Evolutionary conservation across 768 basidiomycete species (phyloP), one percentile per base, ranked within the genome.

Genomic region (Auricularia sp.): DNA sequence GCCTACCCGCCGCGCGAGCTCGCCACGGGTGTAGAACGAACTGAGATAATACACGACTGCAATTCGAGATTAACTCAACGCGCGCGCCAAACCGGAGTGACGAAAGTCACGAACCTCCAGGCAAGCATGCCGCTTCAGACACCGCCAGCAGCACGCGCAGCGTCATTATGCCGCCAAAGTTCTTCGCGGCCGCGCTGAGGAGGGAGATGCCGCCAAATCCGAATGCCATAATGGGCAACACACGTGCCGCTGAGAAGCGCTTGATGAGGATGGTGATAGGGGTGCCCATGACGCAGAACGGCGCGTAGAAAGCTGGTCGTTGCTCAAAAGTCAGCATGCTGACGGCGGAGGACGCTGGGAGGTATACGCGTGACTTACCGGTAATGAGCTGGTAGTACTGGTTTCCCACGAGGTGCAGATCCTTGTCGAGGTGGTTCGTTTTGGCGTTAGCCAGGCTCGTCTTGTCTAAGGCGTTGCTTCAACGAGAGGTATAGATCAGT

Each of bases 391-490:
- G 66, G 71, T 81, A 82, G 65, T 82, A 82, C 77, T 81, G 80
- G 68, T 82, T 80, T 37, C 81, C 82, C 0, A 70, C 75, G 5
- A 82, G 67, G 44, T 64, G 54, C 29, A 68, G 65, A 56, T 67
- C 82, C 69, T 76, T 79, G 66, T 80, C 81, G 78, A 81, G 81
- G 6, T 78, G 77, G 63, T 76, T 81, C 2, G 82, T 82, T 66
- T 83, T 81, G 4, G 82, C 82, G 69, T 83, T 83, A 6, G 77
- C 79, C 1, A 82, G 77, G 64, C 81, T 82, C 3, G 81, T 79
- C 67, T 81, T 82, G 68, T 81, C 80, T 35, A 80, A 69, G 0
- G 80, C 80, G 70, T 82, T 82, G 65, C 77, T 47, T 61, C 61
- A 33, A 10, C 13, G 33, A 18, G 24, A 61, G 62, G 1, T 36